Conservation (phyloP, 495 filamentous ascomycete genomes). For the Parachaetomium inaequale region DNA sequence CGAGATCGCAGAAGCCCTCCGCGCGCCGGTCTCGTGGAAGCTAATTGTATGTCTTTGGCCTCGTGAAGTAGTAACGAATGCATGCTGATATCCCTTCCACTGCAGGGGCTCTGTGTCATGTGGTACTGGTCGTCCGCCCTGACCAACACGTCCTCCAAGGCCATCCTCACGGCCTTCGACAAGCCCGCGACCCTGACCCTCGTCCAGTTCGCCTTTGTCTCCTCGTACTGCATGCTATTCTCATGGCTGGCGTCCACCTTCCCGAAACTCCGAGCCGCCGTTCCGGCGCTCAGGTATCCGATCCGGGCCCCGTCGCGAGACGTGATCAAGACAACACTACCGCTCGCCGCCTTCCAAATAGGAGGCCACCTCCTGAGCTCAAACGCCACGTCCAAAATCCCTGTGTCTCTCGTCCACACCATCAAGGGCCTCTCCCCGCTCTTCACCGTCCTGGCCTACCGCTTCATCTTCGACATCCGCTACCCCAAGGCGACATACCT, state of each 20-base stretch:
- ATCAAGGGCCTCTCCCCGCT: slow-evolving; percentile 99
- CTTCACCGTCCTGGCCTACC: slow-evolving; percentile 92
- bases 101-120: slow-evolving; percentile 70
- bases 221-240: slow-evolving; percentile 77
- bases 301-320: slow-evolving; percentile 79
- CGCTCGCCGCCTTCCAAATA: slow-evolving; percentile 88
- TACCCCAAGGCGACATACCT: slow-evolving; percentile 88
- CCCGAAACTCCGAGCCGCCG: slow-evolving; percentile 58
- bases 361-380: slow-evolving; percentile 90
- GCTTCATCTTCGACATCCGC: slow-evolving; percentile 78
- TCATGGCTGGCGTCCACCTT: slow-evolving; percentile 68
- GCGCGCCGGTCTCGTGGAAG: slow-evolving; percentile 82
- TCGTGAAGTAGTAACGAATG: not conserved
- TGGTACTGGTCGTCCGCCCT: slow-evolving; percentile 95
- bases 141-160: slow-evolving; percentile 96
- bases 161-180: slow-evolving; percentile 89
- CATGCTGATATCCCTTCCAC: slow-evolving; percentile 23
- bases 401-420: slow-evolving; percentile 95
- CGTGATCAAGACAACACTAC: slow-evolving; percentile 81
- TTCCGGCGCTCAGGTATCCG: slow-evolving; percentile 77
- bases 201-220: slow-evolving; percentile 92
- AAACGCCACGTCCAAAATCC: slow-evolving; percentile 88
- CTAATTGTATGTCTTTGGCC: slow-evolving; percentile 38
- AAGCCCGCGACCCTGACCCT: slow-evolving; percentile 91
- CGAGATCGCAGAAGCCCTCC: slow-evolving; percentile 86